These are phyloP conservation scores for Cladochytrium replicatum DNA, from an alignment of 192 early-diverging fungal genomes.

Conservation along the genomic window DNA sequence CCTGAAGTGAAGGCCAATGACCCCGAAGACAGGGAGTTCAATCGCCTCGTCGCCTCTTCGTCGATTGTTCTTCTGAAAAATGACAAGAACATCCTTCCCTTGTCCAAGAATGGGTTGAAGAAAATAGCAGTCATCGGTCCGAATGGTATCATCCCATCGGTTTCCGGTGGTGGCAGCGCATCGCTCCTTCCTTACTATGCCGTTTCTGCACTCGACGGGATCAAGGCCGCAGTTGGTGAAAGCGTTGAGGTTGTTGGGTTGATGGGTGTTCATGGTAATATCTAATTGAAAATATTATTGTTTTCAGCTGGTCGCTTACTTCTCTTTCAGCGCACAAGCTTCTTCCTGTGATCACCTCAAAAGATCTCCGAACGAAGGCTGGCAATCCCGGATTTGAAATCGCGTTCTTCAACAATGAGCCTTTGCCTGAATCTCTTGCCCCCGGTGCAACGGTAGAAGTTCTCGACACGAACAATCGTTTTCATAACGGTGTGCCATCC, in stretches of 20 bases:
- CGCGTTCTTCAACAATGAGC: slow-evolving; percentile 6
- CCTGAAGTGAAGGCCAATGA: not conserved
- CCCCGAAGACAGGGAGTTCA: not conserved
- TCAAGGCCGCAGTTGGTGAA: slow-evolving; percentile 4
- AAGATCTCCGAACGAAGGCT: slow-evolving; percentile 4
- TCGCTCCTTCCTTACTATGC: slow-evolving; percentile 2
- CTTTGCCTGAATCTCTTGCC: not conserved
- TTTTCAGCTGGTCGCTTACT: not conserved
- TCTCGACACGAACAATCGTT: not conserved
- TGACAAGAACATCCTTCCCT: not conserved
- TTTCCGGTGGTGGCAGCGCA: slow-evolving; percentile 14
- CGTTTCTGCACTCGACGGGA: slow-evolving; percentile 6
- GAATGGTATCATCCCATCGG: slow-evolving; percentile 6
- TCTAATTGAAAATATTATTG: not conserved
- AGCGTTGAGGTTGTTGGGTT: not conserved
- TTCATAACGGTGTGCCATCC: not conserved
- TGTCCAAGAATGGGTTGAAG: slow-evolving; percentile 2
- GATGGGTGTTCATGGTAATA: slow-evolving; percentile 3
- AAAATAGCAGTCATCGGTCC: slow-evolving; percentile 9
- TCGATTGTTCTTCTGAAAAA: not conserved
- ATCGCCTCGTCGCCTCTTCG: not conserved
- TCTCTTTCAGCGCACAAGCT: slow-evolving; percentile 5
- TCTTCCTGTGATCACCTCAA: not conserved
- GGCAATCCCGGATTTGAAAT: slow-evolving; percentile 3
- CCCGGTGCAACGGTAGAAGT: not conserved